Base-by-base conservation (phyloP, 2,329 filamentous ascomycete genomes). In the Sclerotiophoma versabilis region DNA sequence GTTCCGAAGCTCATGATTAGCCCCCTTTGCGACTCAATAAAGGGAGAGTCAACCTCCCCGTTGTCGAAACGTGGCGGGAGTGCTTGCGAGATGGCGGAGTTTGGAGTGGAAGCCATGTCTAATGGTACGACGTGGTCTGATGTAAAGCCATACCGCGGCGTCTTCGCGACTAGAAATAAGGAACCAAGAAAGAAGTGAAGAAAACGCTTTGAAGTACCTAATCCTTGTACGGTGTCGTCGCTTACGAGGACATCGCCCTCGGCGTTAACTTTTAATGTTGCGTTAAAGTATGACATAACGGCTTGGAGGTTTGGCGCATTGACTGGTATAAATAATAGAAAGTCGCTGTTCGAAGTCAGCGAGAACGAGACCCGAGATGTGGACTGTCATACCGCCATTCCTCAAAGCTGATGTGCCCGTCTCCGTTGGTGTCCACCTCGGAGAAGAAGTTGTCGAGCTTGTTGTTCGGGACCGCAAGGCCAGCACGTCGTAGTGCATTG, bases 221-320 rank as follows among this genome's bases (percentile, higher is more conserved):
- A 82, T 79, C 93, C 91, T 83, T 96, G 86, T 71, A 96, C 85
- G 73, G 88, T 89, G 75, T 96, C 92, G 79, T 96, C 93, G 80
- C 88, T 91, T 69, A 98, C 88, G 69, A 91, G 84, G 65, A 95
- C 95, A 80, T 98, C 95, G 75, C 95, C 95, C 82, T 99, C 95
- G 57, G 92, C 83, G 70, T 91, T 96, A 73, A 99, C 83, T 76
- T 90, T 92, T 72, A 96, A 87, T 64, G 93, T 91, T 42, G 92
- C 89, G 54, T 90, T 88, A 77, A 96, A 99, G 77, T 96, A 98
- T 45, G 91, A 93, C 66, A 97, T 81, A 49, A 97, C 90, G 47
- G 91, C 87, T 71, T 88, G 87, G 37, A 99, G 83, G 61, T 89
- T 88, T 20, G 89, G 86, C 51, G 84, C 83, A 63, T 86, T 81